Percentiles rank a stretch among this genome's conserved stretches.
phyloP scores from a whole-genome alignment of 331 rosid species.

The Acacia pycnantha region DNA sequence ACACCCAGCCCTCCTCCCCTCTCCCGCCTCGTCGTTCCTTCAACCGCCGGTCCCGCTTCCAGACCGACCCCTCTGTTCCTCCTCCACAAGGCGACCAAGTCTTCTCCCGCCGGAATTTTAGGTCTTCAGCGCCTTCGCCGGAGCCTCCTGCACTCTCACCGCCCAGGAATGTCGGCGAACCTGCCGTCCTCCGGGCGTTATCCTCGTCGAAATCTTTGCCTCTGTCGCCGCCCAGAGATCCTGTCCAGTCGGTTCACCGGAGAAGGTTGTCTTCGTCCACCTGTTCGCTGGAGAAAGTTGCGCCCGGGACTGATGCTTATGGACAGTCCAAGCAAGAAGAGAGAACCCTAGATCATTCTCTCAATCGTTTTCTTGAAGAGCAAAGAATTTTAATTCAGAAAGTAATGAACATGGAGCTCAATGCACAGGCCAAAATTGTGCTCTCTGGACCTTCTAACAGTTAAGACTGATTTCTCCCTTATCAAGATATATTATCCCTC shows the following conservation, averaged over 20 bases:
- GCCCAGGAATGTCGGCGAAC: background rate
- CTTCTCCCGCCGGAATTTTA: slow-evolving; percentile 37
- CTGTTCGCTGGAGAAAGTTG: slow-evolving; percentile 49
- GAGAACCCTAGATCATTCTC: slow-evolving; percentile 29
- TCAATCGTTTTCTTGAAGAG: slow-evolving; percentile 62
- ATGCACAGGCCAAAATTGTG: slow-evolving; percentile 47
- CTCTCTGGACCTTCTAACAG: slow-evolving; percentile 74
- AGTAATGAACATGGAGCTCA: slow-evolving; percentile 33
- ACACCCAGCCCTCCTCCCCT: slow-evolving; percentile 2
- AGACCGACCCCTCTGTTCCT: slow-evolving; percentile 49
- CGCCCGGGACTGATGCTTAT: slow-evolving; percentile 8
- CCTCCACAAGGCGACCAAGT: slow-evolving; percentile 41
- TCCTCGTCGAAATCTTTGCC: slow-evolving; percentile 30
- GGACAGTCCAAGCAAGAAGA: slow-evolving; percentile 14
- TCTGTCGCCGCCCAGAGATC: slow-evolving; percentile 74
- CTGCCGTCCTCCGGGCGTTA: slow-evolving; percentile 26
- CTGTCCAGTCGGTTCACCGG: slow-evolving; percentile 54
- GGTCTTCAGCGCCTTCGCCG: slow-evolving; percentile 22
- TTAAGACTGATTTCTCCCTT: slow-evolving; percentile 23
- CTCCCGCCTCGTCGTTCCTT: slow-evolving; percentile 49
- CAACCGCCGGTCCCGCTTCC: slow-evolving; percentile 68
- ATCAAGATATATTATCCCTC: background rate
- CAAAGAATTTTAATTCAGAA: slow-evolving; percentile 44
- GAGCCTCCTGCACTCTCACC: slow-evolving; percentile 24
- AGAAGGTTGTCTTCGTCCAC: slow-evolving; percentile 61